Percentiles rank a stretch among this genome's conserved stretches.
These are phyloP conservation scores for Quercus lobata DNA, from an alignment of 331 rosid genomes.

Conservation along the genomic window DNA sequence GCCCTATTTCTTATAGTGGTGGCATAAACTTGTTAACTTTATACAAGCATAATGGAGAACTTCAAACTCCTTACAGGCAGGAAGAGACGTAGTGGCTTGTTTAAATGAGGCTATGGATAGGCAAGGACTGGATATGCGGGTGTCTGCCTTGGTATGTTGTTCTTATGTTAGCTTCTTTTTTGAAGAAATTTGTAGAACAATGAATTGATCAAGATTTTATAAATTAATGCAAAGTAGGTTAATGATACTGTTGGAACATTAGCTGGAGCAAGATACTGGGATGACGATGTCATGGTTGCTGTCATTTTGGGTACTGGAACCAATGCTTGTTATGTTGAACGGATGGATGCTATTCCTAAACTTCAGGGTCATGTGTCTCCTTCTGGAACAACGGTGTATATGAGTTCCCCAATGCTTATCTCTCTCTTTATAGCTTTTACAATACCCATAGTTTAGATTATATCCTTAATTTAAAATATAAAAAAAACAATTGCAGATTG, in stretches of 20 bases:
- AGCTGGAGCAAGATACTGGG: slow-evolving; percentile 93
- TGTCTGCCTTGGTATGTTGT: slow-evolving; percentile 84
- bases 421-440: slow-evolving; percentile 8
- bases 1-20: not conserved
- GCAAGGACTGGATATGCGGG: slow-evolving; percentile 72
- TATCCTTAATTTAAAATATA: not conserved
- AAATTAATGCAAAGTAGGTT: slow-evolving; percentile 40
- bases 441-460: slow-evolving; percentile 8
- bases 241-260: slow-evolving; percentile 87
- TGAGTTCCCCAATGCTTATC: not conserved
- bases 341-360: slow-evolving; percentile 63
- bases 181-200: not conserved
- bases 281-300: slow-evolving; percentile 79
- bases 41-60: slow-evolving; percentile 16
- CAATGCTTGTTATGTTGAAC: slow-evolving; percentile 88
- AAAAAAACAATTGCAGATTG: slow-evolving; percentile 45
- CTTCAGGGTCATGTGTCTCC: slow-evolving; percentile 50
- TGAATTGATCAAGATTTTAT: not conserved
- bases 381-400: slow-evolving; percentile 67
- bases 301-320: slow-evolving; percentile 97
- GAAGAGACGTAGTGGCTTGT: slow-evolving; percentile 93
- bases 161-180: not conserved
- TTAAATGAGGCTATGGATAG: slow-evolving; percentile 88
- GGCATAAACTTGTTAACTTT: not conserved
- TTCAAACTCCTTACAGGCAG: slow-evolving; percentile 46